Conservation (phyloP, 805 yeast genomes). For the Suhomyces kilbournensis region DNA sequence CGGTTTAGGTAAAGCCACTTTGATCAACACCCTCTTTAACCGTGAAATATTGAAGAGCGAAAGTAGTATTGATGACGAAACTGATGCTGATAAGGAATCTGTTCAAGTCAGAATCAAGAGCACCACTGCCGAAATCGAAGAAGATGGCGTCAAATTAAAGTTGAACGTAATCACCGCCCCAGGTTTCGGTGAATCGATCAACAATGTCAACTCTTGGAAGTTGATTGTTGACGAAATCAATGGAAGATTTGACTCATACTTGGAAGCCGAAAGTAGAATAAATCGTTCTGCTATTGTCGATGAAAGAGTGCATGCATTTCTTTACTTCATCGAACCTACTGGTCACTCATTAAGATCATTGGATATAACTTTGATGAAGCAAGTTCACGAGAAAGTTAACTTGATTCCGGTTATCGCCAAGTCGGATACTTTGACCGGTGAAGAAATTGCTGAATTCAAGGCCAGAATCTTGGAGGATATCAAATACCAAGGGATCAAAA, state of each 20-base stretch:
- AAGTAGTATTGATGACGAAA: conserved; percentile 32
- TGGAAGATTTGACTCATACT: conserved; percentile 77
- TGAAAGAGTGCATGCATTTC: conserved; percentile 86
- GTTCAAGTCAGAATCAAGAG: conserved; percentile 59
- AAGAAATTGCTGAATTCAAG: conserved; percentile 77
- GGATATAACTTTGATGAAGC: conserved; percentile 84
- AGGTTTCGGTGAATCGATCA: conserved; percentile 89
- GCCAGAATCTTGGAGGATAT: conserved; percentile 75
- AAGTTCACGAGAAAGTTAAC: conserved; percentile 86
- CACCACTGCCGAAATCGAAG: conserved; percentile 64
- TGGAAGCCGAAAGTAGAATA: conserved; percentile 85
- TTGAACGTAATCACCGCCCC: conserved; percentile 86
- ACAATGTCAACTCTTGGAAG: conserved; percentile 71
- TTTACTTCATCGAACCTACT: conserved; percentile 95
- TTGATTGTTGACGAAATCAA: conserved; percentile 91
- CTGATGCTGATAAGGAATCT: conserved; percentile 14
- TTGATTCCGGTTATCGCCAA: conserved; percentile 93
- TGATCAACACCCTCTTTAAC: conserved; percentile 82
- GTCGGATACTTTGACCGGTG: conserved; percentile 88
- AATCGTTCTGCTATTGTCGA: conserved; percentile 71
- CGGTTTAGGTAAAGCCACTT: conserved; percentile 91
- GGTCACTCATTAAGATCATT: conserved; percentile 89
- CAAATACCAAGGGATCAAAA: conserved; percentile 64
- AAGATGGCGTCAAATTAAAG: conserved; percentile 85
- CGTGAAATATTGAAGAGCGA: conserved; percentile 27